Conservation (phyloP, 306 rosid species). For the Pachyrhizus erosus region DNA sequence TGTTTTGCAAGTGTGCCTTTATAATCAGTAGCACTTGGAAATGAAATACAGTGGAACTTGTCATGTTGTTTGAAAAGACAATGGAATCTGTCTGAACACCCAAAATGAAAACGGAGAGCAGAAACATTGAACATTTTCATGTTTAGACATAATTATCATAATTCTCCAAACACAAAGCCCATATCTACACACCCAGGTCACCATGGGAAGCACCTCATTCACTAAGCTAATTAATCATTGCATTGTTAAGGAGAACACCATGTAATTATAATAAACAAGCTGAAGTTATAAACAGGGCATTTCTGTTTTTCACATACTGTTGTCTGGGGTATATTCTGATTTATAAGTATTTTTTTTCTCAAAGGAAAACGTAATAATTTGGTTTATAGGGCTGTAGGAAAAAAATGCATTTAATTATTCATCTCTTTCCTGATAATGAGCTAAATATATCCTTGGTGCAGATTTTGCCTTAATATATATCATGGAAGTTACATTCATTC, state of each 20-base stretch:
- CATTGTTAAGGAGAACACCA: conserved; percentile 45
- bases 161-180: background rate
- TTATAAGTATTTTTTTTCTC: background rate
- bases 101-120: background rate
- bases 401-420: background rate
- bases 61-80: background rate
- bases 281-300: conserved; percentile 46
- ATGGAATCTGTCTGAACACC: background rate
- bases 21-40: background rate
- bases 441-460: conserved; percentile 18
- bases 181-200: conserved; percentile 43
- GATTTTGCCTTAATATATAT: conserved; percentile 10
- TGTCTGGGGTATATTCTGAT: background rate
- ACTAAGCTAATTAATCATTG: conserved; percentile 53
- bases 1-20: conserved; percentile 1
- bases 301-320: conserved; percentile 8
- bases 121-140: background rate
- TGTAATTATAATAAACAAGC: conserved; percentile 32
- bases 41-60: conserved; percentile 12
- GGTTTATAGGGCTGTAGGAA: background rate
- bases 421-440: conserved; percentile 2
- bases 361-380: background rate
- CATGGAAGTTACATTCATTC: conserved; percentile 11
- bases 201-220: conserved; percentile 11
- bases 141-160: background rate